Evolutionary conservation across 352 stramenopile species (phyloP), one percentile per base, ranked within the genome.

Genomic region (Phytophthora hybrid): DNA sequence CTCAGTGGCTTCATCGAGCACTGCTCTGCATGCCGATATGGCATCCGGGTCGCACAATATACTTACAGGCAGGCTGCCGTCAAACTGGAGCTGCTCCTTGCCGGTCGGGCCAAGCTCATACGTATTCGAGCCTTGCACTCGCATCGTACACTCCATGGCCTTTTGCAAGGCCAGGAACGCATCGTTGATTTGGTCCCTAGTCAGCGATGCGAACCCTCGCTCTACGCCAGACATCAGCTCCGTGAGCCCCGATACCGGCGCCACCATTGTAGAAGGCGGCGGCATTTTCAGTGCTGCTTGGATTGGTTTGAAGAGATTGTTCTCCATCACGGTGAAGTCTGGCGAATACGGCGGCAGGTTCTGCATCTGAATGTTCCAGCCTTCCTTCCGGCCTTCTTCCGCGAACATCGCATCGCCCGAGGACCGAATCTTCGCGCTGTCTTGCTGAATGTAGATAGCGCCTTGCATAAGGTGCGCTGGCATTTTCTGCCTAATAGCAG

Each of bases 301-400:
- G 21, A 85, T 66, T 7, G 57, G 31, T 39, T 79, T 78, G 46
- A 85, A 85, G 4, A 85, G 66, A 1, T 59, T 39, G 46, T 49
- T 72, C n/a, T 82, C 73, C 62, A 85, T 73, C n/a, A 85, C 78
- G 14, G 69, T 79, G 37, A 85, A 82, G 55, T 85, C 78, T 39
- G 78, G 78, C 1, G 78, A 85, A 71, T 81, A 85, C 55, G 78
- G 75, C 23, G 78, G 78, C 19, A 81, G 64, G 51, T 60, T 68
- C 63, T 82, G 78, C 75, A 85, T 68, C 46, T 73, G 65, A 10
- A 85, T 81, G 47, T 81, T 71, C 78, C 78, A 85, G 34, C 78
- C 78, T 10, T 78, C 63, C 26, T 77, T 77, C 1, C 66, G 69
- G 44, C 75, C 72, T 77, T 82, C 78, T 60, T 85, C 78, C 26